Evolutionary conservation across 371 early-diverging fungal species (phyloP), one percentile per base, ranked within the genome.

Genomic region (Mortierella sp.): DNA sequence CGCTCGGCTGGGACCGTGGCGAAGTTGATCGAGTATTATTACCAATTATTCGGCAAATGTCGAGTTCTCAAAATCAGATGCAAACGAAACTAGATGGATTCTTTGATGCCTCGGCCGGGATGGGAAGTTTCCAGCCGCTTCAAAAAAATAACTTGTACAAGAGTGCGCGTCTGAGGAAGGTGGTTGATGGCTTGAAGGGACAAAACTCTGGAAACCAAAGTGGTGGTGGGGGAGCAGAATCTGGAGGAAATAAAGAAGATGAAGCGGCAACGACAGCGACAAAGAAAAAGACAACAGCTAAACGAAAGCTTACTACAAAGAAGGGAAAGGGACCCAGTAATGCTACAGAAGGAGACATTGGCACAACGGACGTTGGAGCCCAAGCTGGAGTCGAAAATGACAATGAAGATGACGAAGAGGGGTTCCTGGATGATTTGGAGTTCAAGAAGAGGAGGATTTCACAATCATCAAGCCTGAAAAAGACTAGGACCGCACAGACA

Each of bases 31-130:
- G 86, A 54, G 88, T 91, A 1, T 83, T 97, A 30, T 70, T 96
- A 18, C 98, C 98, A 6, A 91, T 97, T 10, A 87, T 95, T 11
- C 88, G 90, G 14, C 93, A 93, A 69, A 91, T 95, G 91, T 57
- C 55, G 3, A 70, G 57, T 16, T 39, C 43, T 43, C 63, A 60
- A 32, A 76, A 78, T 9, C 84, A 83, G 8, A 77, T 79, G 10
- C 91, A 91, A 68, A 64, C 73, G 14, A 85, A 83, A 3, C 77
- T 91, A 62, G 88, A 87, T 35, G 72, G 77, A 1, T 90, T 86
- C 62, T 87, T 87, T 64, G 81, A 84, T 59, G 24, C 57, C 0
- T 57, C 83, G 20, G 72, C 61, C 0, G 77, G 78, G 6, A 73
- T 64, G 37, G 70, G 78, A n/a, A 57, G 37, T 2, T 85, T 75